phyloP scores from a whole-genome alignment of 2,329 filamentous ascomycete species.

The Metarhizium humberi region DNA sequence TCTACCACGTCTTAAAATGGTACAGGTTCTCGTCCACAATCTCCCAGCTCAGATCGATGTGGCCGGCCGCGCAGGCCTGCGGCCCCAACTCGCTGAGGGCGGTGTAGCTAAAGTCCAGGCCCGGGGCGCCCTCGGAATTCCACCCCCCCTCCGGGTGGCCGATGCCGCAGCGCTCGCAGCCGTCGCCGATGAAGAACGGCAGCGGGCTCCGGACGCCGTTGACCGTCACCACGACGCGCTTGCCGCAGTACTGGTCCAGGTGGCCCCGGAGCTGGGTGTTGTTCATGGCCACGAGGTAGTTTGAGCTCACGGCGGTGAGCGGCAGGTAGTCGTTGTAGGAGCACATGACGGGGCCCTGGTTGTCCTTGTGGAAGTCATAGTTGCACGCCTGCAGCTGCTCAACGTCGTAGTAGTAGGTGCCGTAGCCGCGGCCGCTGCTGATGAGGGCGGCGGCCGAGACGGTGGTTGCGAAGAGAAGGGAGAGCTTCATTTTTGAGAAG shows the following conservation, averaged over 20 bases:
- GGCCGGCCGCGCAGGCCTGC: constrained; percentile 8
- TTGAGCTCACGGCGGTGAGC: constrained; percentile 1
- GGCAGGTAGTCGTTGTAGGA: too few species aligned
- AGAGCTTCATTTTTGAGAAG: too few species aligned
- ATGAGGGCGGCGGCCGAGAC: not conserved
- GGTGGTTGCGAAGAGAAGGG: not conserved
- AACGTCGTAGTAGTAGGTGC: constrained; percentile 9
- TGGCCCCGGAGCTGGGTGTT: constrained; percentile 6
- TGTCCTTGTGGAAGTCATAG: not conserved
- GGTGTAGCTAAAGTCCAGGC: constrained; percentile 4
- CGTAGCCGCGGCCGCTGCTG: constrained; percentile 6
- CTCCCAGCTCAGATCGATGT: constrained; percentile 9
- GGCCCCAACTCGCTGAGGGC: constrained; percentile 5
- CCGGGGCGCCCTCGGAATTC: constrained; percentile 5
- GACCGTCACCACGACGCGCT: constrained; percentile 9
- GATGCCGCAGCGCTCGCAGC: constrained; percentile 4
- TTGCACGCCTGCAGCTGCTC: constrained; percentile 1
- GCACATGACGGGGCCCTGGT: too few species aligned
- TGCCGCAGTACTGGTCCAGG: constrained; percentile 10
- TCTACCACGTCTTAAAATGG: constrained; percentile 5
- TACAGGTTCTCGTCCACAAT: constrained; percentile 11
- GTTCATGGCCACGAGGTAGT: constrained; percentile 12
- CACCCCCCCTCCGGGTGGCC: constrained; percentile 4
- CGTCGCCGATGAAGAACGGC: constrained; percentile 4
- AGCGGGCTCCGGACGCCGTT: constrained; percentile 6